A percentile compares a stretch with the other conserved stretches of the same genome.
phyloP scores from a whole-genome alignment of 2,329 filamentous ascomycete species.

The Claviceps sp. region DNA sequence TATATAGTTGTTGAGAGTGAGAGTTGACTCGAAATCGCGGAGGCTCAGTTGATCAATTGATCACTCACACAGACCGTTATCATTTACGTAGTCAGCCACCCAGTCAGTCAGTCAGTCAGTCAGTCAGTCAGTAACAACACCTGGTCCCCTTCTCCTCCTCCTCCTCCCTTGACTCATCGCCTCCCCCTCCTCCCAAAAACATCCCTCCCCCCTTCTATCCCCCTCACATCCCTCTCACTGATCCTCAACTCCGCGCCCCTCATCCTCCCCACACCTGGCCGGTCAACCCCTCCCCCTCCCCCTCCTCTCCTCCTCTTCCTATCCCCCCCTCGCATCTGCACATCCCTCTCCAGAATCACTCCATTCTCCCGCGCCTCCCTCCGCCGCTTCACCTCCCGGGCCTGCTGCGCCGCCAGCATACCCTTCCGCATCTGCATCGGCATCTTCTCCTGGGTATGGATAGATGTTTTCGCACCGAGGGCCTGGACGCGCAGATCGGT shows the following conservation, averaged over 20 bases:
- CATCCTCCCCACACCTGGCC: constrained; percentile 69
- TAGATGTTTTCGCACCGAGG: constrained; percentile 63
- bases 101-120: no score
- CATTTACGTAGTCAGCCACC: no score
- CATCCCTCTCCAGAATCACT: constrained; percentile 60
- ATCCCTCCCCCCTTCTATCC: constrained; percentile 46
- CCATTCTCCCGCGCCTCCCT: constrained; percentile 80
- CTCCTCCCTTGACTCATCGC: constrained; percentile 12
- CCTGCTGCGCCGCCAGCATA: constrained; percentile 54
- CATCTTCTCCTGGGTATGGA: constrained; percentile 74
- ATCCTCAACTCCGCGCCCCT: constrained; percentile 66
- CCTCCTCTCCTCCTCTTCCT: constrained; percentile 26
- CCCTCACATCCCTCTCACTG: constrained; percentile 61
- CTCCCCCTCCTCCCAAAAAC: constrained; percentile 27
- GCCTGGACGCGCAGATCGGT: constrained; percentile 72
- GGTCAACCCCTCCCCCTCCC: constrained; percentile 52
- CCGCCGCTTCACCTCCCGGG: constrained; percentile 57
- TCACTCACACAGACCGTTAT: no score
- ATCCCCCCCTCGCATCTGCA: constrained; percentile 13
- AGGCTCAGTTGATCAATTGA: no score
- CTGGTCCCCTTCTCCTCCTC: no score
- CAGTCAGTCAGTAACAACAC: neutral
- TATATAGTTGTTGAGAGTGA: no score
- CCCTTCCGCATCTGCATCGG: constrained; percentile 77
- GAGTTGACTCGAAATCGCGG: no score